Base-by-base conservation (phyloP, 371 early-diverging fungal species). In the Basidiobolus meristosporus region DNA sequence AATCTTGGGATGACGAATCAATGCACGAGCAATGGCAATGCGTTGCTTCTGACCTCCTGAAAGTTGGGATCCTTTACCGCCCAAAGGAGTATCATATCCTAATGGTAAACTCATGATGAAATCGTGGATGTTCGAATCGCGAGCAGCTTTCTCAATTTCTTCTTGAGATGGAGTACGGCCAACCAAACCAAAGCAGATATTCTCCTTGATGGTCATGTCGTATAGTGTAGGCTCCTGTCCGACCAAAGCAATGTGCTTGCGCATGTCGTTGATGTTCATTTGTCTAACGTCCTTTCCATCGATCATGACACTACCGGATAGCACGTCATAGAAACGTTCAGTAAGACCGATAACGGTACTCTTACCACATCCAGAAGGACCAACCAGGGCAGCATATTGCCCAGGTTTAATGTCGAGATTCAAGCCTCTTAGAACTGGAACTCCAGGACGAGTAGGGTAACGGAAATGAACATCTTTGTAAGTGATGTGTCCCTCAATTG, bases 171-270 rank as follows among this genome's bases (percentile, higher is more conserved):
- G 45, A 18, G 37, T 43, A 9, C 47, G 54, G 7, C 26, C 47
- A n/a, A 39, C 43, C 11, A 36, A 18, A 31, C 77, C 74, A 39
- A 69, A 77, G 1, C 68, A 56, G 31, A 93, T 81, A 54, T 92
- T 97, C 14, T 89, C 77, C 22, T 62, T 62, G 51, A 93, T 73
- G 1, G 85, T 70, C 56, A 75, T 63, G 53, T 79, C 77, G 51
- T 90, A 88, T 30, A 92, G 54, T 12, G 69, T 64, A 14, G 88
- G 88, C 52, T 90, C 90, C 58, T 97, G 95, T 30, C 77, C 70
- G 4, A 92, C 90, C 18, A 90, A 54, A 1, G 81, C 76, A 55
- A 91, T 68, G 36, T 75, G 65, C 7, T 65, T 46, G 34, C 90
- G 73, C 9, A 85, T 53, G 29, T 70, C 65, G 17, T 54, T 51